These are phyloP conservation scores for Paecilomyces formosus DNA, from an alignment of 2,329 filamentous ascomycete species.

Conservation along the genomic window DNA sequence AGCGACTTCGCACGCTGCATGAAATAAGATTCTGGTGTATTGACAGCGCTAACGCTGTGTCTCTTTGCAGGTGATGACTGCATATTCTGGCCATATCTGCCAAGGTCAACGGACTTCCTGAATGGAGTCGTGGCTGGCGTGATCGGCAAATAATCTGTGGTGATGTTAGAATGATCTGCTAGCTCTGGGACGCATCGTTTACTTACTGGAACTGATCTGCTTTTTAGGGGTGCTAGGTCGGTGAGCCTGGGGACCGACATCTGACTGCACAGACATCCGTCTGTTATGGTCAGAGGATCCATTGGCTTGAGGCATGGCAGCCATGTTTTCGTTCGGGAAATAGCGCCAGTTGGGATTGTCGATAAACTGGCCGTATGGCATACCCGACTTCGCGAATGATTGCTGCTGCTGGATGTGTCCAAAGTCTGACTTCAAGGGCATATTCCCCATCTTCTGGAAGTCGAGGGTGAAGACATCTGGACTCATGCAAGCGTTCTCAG, in stretches of 20 bases:
- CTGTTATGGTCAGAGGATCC: slow-evolving; percentile 18
- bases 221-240: slow-evolving; percentile 57
- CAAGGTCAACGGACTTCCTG: slow-evolving; percentile 30
- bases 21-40: slow-evolving; percentile 25
- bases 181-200: not conserved
- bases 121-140: slow-evolving; percentile 60
- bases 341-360: slow-evolving; percentile 19
- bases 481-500: slow-evolving; percentile 14
- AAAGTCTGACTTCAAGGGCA: slow-evolving; percentile 16
- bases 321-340: slow-evolving; percentile 14
- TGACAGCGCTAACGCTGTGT: slow-evolving; percentile 22
- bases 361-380: slow-evolving; percentile 13
- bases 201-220: slow-evolving; percentile 54
- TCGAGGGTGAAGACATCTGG: slow-evolving; percentile 12
- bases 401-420: slow-evolving; percentile 26
- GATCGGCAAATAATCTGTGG: slow-evolving; percentile 55
- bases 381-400: slow-evolving; percentile 13
- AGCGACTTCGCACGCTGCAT: slow-evolving; percentile 41
- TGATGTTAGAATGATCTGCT: slow-evolving; percentile 13
- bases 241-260: slow-evolving; percentile 26
- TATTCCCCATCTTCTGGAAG: slow-evolving; percentile 8
- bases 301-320: slow-evolving; percentile 14
- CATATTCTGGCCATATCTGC: slow-evolving; percentile 30
- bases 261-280: slow-evolving; percentile 32
- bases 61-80: slow-evolving; percentile 34